These are phyloP conservation scores for Myxozyma geophila DNA, from an alignment of 805 yeast genomes.

Conservation along the genomic window DNA sequence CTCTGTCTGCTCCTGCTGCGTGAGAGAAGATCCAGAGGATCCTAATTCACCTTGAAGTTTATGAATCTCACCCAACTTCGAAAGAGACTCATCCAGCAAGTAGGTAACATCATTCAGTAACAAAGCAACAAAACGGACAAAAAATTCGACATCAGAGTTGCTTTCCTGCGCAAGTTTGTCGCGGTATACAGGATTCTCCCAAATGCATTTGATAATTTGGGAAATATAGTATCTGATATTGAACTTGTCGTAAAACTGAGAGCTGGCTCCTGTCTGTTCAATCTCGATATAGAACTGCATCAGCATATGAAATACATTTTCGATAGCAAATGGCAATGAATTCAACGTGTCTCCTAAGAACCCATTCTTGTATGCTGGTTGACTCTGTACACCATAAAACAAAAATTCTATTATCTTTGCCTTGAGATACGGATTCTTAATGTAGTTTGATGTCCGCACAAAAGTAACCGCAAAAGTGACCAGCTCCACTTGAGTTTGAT, in stretches of 20 bases:
- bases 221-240: constrained; percentile 88
- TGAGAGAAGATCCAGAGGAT: constrained; percentile 39
- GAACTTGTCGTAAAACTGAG: constrained; percentile 95
- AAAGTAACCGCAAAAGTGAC: constrained; percentile 75
- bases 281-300: constrained; percentile 91
- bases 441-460: constrained; percentile 64
- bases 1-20: constrained; percentile 32
- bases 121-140: constrained; percentile 89
- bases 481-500: constrained; percentile 45
- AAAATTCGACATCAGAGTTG: constrained; percentile 72
- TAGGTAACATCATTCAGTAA: constrained; percentile 94
- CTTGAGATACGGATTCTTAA: constrained; percentile 93
- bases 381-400: constrained; percentile 66
- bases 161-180: constrained; percentile 72
- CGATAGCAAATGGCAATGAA: constrained; percentile 62
- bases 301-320: constrained; percentile 77
- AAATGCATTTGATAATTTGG: constrained; percentile 76
- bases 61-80: constrained; percentile 78
- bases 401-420: constrained; percentile 80
- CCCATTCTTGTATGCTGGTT: constrained; percentile 57
- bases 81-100: constrained; percentile 85
- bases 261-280: constrained; percentile 92
- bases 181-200: constrained; percentile 74
- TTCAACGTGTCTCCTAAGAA: constrained; percentile 70
- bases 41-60: constrained; percentile 65